Evolutionary conservation across 495 filamentous ascomycete genomes (phyloP).

Genomic region (Neurospora sp.): DNA sequence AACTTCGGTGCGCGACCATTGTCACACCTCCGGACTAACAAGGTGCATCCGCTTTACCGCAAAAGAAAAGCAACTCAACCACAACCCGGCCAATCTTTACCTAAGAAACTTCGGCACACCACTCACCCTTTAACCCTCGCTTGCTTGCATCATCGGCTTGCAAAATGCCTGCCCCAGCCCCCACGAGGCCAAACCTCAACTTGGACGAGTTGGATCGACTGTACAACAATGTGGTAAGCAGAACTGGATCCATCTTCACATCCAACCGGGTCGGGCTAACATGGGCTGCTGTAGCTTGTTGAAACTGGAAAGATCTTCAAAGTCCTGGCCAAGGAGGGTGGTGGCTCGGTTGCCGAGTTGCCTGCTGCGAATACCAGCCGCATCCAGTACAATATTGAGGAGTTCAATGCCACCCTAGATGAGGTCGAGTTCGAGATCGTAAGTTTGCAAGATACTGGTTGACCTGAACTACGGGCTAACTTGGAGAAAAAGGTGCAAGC

Average conservation of each 20-base stretch:
- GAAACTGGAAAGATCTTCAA: conserved; percentile 41
- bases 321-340: conserved; percentile 28
- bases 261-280: not conserved
- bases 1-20: not conserved
- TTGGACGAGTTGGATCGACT: conserved; percentile 34
- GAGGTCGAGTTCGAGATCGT: conserved; percentile 45
- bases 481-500: conserved; percentile 22
- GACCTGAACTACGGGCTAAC: not conserved
- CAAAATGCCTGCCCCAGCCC: conserved; percentile 28
- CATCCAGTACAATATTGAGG: conserved; percentile 27
- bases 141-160: not conserved
- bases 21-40: not conserved
- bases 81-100: not conserved
- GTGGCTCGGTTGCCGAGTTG: conserved; percentile 17
- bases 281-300: conserved; percentile 29
- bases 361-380: conserved; percentile 23
- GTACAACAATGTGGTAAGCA: conserved; percentile 39
- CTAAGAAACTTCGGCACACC: not conserved
- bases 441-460: conserved; percentile 8
- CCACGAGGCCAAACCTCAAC: conserved; percentile 12
- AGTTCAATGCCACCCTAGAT: conserved; percentile 41
- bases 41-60: not conserved
- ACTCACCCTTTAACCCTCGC: not conserved
- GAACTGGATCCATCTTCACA: not conserved
- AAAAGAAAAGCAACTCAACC: not conserved